A percentile compares a stretch with the other conserved stretches of the same genome.
These are phyloP conservation scores for Phytopythium litorale DNA, from an alignment of 352 stramenopile genomes.

Conservation along the genomic window DNA sequence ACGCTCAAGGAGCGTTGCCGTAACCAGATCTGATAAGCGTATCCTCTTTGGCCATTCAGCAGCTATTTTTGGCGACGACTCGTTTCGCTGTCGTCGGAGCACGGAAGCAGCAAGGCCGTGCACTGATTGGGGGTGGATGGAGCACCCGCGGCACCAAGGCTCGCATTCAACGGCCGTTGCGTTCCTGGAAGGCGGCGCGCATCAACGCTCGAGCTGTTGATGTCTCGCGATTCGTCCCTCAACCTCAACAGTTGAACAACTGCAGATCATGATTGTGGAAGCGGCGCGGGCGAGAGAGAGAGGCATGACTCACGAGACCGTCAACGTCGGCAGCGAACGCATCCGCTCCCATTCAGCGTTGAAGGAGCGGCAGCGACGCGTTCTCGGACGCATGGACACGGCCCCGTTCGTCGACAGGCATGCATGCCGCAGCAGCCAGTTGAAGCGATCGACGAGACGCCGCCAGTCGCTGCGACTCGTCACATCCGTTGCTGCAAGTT, in stretches of 20 bases:
- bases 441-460: background rate
- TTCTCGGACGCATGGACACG: background rate
- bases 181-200: background rate
- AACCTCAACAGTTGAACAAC: background rate
- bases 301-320: background rate
- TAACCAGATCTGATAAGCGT: conserved; percentile 9
- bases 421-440: background rate
- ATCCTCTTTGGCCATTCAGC: background rate
- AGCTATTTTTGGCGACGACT: background rate
- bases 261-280: background rate
- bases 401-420: background rate
- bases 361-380: background rate
- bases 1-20: background rate
- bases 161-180: background rate
- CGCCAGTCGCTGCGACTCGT: too few relatives aligned
- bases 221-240: background rate
- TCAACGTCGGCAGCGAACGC: background rate
- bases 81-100: background rate
- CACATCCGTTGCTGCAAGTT: conserved; percentile 1
- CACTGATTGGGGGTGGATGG: background rate
- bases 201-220: background rate
- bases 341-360: background rate
- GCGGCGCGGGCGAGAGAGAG: background rate
- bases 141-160: background rate
- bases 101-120: too few relatives aligned